A percentile compares a stretch with the other conserved stretches of the same genome.
phyloP scores from a whole-genome alignment of 345 rosid genomes.

The Streptanthus diversifolius region DNA sequence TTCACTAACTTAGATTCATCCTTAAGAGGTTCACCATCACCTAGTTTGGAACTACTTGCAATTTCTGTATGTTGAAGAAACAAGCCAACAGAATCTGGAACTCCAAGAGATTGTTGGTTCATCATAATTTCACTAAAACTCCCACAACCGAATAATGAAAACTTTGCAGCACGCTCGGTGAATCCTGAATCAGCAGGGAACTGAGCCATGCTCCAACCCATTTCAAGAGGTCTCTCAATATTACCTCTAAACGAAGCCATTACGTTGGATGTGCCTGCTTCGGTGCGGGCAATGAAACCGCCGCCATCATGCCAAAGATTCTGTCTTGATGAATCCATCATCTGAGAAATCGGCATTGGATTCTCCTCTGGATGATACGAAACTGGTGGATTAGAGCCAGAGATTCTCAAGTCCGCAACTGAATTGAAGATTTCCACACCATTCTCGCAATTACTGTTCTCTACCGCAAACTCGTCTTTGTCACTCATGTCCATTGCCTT shows the following conservation, averaged over 20 bases:
- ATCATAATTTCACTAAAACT: slow-evolving; percentile 55
- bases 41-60: slow-evolving; percentile 32
- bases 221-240: slow-evolving; percentile 47
- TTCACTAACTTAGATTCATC: slow-evolving; percentile 46
- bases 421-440: slow-evolving; percentile 35
- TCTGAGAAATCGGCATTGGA: slow-evolving; percentile 45
- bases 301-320: slow-evolving; percentile 60
- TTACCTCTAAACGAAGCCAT: slow-evolving; percentile 35
- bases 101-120: slow-evolving; percentile 41
- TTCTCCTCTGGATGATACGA: slow-evolving; percentile 41
- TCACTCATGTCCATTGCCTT: slow-evolving; percentile 50
- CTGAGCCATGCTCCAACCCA: slow-evolving; percentile 70
- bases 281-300: slow-evolving; percentile 37
- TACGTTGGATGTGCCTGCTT: background rate
- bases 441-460: slow-evolving; percentile 41
- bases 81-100: slow-evolving; percentile 48
- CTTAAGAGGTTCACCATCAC: slow-evolving; percentile 44
- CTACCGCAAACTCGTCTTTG: slow-evolving; percentile 47
- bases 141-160: slow-evolving; percentile 67
- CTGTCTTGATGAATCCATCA: slow-evolving; percentile 54
- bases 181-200: slow-evolving; percentile 76
- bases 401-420: slow-evolving; percentile 55
- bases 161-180: slow-evolving; percentile 79
- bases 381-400: slow-evolving; percentile 40
- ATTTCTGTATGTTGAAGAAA: slow-evolving; percentile 37